Evolutionary conservation across 2,329 filamentous ascomycete genomes (phyloP).

Genomic region (Phialophora tarda): DNA sequence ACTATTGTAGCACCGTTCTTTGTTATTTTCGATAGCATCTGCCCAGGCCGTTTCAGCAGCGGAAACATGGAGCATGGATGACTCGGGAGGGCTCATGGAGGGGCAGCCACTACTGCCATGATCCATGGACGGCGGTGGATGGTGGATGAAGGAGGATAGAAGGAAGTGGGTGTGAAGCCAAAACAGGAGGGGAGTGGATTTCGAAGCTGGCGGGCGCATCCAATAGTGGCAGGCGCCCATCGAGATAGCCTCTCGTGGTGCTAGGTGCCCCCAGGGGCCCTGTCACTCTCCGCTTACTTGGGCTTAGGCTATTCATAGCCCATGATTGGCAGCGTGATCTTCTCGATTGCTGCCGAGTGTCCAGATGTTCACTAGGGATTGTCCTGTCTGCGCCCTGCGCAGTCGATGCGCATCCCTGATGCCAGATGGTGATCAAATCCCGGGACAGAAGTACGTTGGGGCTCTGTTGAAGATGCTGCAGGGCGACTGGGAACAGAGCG

Average conservation of each 20-base stretch:
- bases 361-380: background rate
- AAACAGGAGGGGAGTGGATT: slow-evolving; percentile 29
- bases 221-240: slow-evolving; percentile 11
- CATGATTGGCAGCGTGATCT: background rate
- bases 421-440: background rate
- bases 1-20: background rate
- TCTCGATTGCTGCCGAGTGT: background rate
- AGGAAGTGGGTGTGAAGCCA: slow-evolving; percentile 17
- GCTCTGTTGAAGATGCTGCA: background rate
- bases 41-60: slow-evolving; percentile 15
- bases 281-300: slow-evolving; percentile 9
- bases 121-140: background rate
- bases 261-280: background rate
- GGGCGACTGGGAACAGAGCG: background rate
- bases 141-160: slow-evolving; percentile 2
- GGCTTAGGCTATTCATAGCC: slow-evolving; percentile 11
- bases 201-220: slow-evolving; percentile 15
- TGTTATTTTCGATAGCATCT: slow-evolving; percentile 11
- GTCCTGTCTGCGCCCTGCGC: background rate
- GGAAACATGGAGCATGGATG: slow-evolving; percentile 12
- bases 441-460: background rate
- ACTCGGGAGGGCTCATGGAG: slow-evolving; percentile 5
- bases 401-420: background rate
- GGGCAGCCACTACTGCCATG: slow-evolving; percentile 10
- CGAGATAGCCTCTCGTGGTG: slow-evolving; percentile 10